Evolutionary conservation across 2,329 filamentous ascomycete genomes (phyloP).

Genomic region (Nigrospora sphaerica): DNA sequence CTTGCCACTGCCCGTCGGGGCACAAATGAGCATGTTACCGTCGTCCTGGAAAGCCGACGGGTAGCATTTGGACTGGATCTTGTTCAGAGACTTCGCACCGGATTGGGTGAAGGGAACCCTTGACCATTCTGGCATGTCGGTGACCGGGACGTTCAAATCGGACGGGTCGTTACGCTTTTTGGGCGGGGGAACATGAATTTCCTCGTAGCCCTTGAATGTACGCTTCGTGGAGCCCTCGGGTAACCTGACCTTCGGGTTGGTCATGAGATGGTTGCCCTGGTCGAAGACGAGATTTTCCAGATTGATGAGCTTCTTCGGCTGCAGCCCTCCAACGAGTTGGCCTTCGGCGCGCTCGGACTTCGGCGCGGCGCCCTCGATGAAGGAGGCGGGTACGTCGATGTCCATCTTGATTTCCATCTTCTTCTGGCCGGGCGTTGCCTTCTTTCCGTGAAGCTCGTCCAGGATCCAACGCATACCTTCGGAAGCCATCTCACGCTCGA

Average conservation of each 20-base stretch:
- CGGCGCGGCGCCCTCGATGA: constrained; percentile 40
- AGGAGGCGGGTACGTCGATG: constrained; percentile 64
- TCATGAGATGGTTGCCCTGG: constrained; percentile 98
- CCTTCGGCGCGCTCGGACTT: constrained; percentile 56
- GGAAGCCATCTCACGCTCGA: constrained; percentile 88
- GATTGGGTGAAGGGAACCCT: constrained; percentile 70
- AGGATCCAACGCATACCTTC: constrained; percentile 82
- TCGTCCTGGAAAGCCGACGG: constrained; percentile 87
- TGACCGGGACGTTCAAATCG: constrained; percentile 75
- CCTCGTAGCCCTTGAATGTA: constrained; percentile 96
- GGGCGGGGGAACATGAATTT: constrained; percentile 92
- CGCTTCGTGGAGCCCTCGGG: constrained; percentile 93
- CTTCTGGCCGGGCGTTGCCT: constrained; percentile 50
- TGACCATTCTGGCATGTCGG: constrained; percentile 89
- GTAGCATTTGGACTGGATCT: constrained; percentile 91
- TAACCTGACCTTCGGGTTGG: constrained; percentile 90
- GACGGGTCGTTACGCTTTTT: constrained; percentile 78
- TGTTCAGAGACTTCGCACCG: constrained; percentile 74
- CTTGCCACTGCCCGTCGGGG: constrained; percentile 94
- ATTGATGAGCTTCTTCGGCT: constrained; percentile 83
- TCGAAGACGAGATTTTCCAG: constrained; percentile 95
- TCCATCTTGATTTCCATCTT: constrained; percentile 94
- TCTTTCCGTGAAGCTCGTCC: constrained; percentile 77
- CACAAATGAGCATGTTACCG: constrained; percentile 96
- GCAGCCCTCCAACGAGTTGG: constrained; percentile 71